These are phyloP conservation scores for Spathaspora hagerdaliae DNA, from an alignment of 805 yeast genomes.

Conservation along the genomic window DNA sequence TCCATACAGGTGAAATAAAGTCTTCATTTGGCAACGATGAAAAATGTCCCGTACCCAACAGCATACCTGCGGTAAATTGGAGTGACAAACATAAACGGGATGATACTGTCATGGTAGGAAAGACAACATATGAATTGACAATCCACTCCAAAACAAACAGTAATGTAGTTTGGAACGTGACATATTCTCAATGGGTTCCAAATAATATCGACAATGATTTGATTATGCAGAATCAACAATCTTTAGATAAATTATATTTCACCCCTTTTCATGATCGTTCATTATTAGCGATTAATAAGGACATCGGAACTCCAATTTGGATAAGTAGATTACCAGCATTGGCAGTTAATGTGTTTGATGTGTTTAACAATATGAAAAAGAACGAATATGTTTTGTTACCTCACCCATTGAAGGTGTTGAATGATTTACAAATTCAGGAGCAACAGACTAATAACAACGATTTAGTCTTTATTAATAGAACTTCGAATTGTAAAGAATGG, in stretches of 20 bases:
- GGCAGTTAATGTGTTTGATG: constrained; percentile 77
- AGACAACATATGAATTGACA: constrained; percentile 64
- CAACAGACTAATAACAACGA: constrained; percentile 19
- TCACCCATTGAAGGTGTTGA: constrained; percentile 55
- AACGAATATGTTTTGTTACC: constrained; percentile 53
- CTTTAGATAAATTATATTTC: constrained; percentile 71
- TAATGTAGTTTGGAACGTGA: constrained; percentile 69
- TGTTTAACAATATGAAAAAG: constrained; percentile 34
- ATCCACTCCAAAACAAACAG: constrained; percentile 72
- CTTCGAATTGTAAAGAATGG: constrained; percentile 68
- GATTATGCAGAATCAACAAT: constrained; percentile 37
- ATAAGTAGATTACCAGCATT: constrained; percentile 66
- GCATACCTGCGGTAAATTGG: constrained; percentile 3
- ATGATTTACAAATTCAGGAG: constrained; percentile 24
- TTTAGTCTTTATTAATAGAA: constrained; percentile 61
- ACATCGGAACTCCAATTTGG: constrained; percentile 76
- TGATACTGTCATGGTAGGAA: constrained; percentile 57
- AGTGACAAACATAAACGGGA: constrained; percentile 12
- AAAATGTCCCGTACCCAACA: constrained; percentile 32
- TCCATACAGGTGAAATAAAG: constrained; percentile 68
- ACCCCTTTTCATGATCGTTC: constrained; percentile 83
- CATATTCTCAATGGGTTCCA: constrained; percentile 88
- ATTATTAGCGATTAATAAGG: constrained; percentile 67
- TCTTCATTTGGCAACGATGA: constrained; percentile 56
- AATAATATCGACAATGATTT: constrained; percentile 71